A percentile compares a stretch with the other conserved stretches of the same genome.
Evolutionary conservation across 192 early-diverging fungal species (phyloP).

Genomic region (Kickxella alabastrina): DNA sequence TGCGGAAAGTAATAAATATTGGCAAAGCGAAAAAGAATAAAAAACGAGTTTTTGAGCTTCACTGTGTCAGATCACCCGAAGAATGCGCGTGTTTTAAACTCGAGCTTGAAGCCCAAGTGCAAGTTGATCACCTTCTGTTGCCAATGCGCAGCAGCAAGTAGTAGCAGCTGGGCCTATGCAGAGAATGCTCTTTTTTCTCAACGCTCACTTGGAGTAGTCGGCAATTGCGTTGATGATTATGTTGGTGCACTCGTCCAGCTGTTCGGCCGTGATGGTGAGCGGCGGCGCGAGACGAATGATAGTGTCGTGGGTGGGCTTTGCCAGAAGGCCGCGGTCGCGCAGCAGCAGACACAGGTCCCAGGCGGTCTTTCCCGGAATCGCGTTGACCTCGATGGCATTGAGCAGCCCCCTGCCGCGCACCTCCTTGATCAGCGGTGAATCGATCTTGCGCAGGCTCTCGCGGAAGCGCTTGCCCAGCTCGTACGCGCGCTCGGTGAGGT

Average conservation of each 20-base stretch:
- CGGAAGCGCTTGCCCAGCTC: slow-evolving; percentile 86
- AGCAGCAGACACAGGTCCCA: slow-evolving; percentile 95
- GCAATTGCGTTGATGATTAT: slow-evolving; percentile 76
- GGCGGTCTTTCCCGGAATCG: slow-evolving; percentile 80
- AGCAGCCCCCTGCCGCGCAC: slow-evolving; percentile 92
- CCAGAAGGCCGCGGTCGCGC: slow-evolving; percentile 87
- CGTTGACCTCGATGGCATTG: slow-evolving; percentile 95
- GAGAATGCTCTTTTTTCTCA: no score
- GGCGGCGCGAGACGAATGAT: slow-evolving; percentile 97
- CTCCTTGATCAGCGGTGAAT: slow-evolving; percentile 71
- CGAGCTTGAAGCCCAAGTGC: no score
- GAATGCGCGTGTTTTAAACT: no score
- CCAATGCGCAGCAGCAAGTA: no score
- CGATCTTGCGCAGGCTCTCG: slow-evolving; percentile 63
- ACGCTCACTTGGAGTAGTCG: slow-evolving; percentile 56
- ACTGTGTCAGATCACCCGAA: no score
- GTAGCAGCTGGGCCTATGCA: no score
- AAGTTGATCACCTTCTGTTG: no score
- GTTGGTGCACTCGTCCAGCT: slow-evolving; percentile 73
- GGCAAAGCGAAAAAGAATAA: no score
- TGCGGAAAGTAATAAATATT: no score
- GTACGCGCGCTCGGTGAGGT: slow-evolving; percentile 73
- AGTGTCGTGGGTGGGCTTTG: slow-evolving; percentile 97
- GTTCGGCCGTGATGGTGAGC: slow-evolving; percentile 89
- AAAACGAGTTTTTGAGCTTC: no score